Evolutionary conservation across 331 rosid species (phyloP), one percentile per base, ranked within the genome.

Genomic region (Acacia pycnantha): DNA sequence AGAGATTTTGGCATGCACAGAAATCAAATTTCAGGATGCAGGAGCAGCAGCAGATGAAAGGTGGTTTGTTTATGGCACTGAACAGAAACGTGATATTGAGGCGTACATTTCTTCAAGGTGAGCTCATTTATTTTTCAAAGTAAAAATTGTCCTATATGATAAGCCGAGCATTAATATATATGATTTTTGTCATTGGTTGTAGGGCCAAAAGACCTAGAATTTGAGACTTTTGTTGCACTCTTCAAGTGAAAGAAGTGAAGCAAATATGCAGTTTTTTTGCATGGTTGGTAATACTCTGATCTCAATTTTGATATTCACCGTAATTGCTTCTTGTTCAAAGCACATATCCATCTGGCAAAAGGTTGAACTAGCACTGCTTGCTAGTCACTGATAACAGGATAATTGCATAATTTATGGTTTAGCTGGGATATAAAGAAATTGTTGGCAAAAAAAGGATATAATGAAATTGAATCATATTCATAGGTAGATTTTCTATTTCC

Each of bases 31-130:
- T 40, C 54, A 82, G 44, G 91, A 77, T 47, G 40, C 12, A 40
- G 41, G 26, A 24, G 59, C 22, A 50, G 81, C 71, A 76, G 35
- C 79, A 19, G 82, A 76, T 0, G 98, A 93, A 87, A 88, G 70
- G 47, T 95, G 97, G 97, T 86, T 73, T 13, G 66, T 83, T 15
- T 91, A 85, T 87, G 85, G 82, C 48, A 73, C 79, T 29, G 92
- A 88, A 29, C 86, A 80, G 79, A 86, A 93, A 79, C 84, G 76
- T 33, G 89, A 82, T 27, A 58, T 88, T 62, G 85, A 87, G 10
- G 83, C 77, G 59, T 93, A 93, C 85, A 85, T 92, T 77, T 81
- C 86, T 79, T 88, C 84, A 29, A 72, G 79, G 90, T 84, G 66
- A 79, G 79, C 43, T 47, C 22, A 59, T 70, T 53, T 73, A 13